Base-by-base conservation (phyloP, 2,329 filamentous ascomycete genomes). In the Parafenestella ontariensis region DNA sequence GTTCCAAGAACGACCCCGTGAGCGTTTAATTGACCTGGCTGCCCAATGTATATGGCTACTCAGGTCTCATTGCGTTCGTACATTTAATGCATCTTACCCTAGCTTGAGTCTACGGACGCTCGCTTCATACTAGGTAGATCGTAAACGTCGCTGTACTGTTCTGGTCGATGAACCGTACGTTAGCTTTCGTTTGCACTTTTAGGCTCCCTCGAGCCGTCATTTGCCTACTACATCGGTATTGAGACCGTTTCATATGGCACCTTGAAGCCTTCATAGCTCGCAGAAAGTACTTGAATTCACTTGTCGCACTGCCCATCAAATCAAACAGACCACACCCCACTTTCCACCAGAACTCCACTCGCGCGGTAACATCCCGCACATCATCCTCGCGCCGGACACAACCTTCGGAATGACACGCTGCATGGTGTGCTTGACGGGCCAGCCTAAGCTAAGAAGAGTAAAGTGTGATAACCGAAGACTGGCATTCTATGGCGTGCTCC, bases 11-110 rank as follows among this genome's bases (percentile, higher is more conserved):
- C 39, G 43, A 68, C 41, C 41, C 40, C 49, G 45, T 63, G 70
- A 62, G 56, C 69, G 72, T 75, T 73, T 73, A 74, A 74, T 75
- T 75, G 72, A 75, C 71, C 66, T 71, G 69, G 56, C 64, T 69
- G 70, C 69, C 64, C 60, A 43, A n/a, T 28, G 39, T 61, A 58
- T 52, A 49, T 74, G 66, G 70, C 70, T 74, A 52, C 60, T 56
- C 66, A 59, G 69, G 72, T 75, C 72, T 75, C 72, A 75, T 75
- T 68, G 64, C 71, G 70, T 62, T 66, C 71, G 61, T 62, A 75
- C 71, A 75, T 68, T 3, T 17, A n/a, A 10, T 40, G 20, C 18
- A 39, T 39, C 9, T 8, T 13, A 2, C n/a, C n/a, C n/a, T 13
- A 15, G 36, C n/a, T 37, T 39, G 17, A 10, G 36, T 21, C 5